Base-by-base conservation (phyloP, 176 grass and related monocot species). In the Poa annua region DNA sequence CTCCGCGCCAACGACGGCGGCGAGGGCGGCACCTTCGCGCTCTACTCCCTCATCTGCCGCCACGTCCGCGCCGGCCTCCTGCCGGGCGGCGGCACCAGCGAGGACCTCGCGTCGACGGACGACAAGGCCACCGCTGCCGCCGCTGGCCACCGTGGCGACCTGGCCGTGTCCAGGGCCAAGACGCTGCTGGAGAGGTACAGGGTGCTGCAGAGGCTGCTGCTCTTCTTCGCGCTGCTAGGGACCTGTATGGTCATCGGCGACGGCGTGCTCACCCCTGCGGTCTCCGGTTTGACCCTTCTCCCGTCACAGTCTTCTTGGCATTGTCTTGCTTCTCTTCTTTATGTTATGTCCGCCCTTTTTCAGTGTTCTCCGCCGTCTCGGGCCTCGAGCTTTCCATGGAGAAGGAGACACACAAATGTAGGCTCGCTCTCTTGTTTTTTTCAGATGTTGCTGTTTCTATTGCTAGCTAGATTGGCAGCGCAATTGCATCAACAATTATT, bases 161-260 rank as follows among this genome's bases (percentile, higher is more conserved):
- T 33, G 42, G n/a, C 47, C 33, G 29, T 55, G 49, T 86, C 71
- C 5, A 75, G 73, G 87, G 64, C 69, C 39, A 52, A 59, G 75
- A 73, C 66, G 22, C 6, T 92, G 69, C 85, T 99, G 53, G 93
- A 96, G 88, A 96, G 86, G 77, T 88, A 91, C 84, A 89, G 86
- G 33, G 78, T 94, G 56, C 83, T 96, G 68, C 97, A 96, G 84
- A 86, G 86, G 80, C 41, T 92, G 79, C 25, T 99, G 42, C 86
- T 99, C 25, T 48, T 96, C 10, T 93, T 99, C 54, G 93, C 97
- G 21, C 80, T 99, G 88, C 93, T 99, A 2, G 97, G 97, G 32
- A 96, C 93, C 11, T 99, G 91, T 52, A 99, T 99, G 97, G 81
- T 99, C 35, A 96, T 99, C 78, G 93, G 97, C 36, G 97, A 99